phyloP scores from a whole-genome alignment of 2,329 filamentous ascomycete genomes.

The Botrytis paeoniae region DNA sequence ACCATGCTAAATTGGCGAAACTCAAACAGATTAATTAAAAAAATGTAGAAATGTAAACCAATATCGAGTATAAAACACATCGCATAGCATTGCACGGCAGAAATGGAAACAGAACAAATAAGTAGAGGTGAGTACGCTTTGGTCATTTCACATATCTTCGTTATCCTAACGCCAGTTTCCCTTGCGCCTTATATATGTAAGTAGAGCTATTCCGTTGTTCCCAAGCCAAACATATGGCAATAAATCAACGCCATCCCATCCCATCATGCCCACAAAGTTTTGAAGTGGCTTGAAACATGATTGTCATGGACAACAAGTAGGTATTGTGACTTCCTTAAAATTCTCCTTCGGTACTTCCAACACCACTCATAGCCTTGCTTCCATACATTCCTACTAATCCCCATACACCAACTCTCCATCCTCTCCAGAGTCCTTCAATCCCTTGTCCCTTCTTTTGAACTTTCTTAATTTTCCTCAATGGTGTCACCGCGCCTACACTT shows the following conservation, averaged over 20 bases:
- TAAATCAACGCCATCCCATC: constrained; percentile 3
- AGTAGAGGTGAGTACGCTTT: constrained; percentile 3
- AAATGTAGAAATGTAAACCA: neutral
- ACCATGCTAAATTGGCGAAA: neutral
- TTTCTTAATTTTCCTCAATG: constrained; percentile 24
- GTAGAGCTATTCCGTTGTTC: constrained; percentile 3
- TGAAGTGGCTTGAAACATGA: neutral
- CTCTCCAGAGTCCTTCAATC: constrained; percentile 53
- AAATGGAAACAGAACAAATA: neutral
- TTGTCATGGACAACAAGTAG: constrained; percentile 3
- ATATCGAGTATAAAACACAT: neutral
- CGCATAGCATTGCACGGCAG: neutral
- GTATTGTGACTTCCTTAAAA: constrained; percentile 26
- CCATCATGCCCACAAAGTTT: neutral
- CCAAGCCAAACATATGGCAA: neutral
- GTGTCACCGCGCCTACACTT: constrained; percentile 6
- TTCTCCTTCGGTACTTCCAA: constrained; percentile 33
- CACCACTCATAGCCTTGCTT: constrained; percentile 34
- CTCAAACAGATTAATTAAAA: too few relatives aligned
- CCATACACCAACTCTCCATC: constrained; percentile 57
- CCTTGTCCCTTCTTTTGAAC: constrained; percentile 47
- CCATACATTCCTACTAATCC: constrained; percentile 55
- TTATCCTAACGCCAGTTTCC: constrained; percentile 10
- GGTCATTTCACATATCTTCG: constrained; percentile 16
- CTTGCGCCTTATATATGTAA: constrained; percentile 2